phyloP scores from a whole-genome alignment of 169 alveolate genomes.

The Hepatocystis sp. region DNA sequence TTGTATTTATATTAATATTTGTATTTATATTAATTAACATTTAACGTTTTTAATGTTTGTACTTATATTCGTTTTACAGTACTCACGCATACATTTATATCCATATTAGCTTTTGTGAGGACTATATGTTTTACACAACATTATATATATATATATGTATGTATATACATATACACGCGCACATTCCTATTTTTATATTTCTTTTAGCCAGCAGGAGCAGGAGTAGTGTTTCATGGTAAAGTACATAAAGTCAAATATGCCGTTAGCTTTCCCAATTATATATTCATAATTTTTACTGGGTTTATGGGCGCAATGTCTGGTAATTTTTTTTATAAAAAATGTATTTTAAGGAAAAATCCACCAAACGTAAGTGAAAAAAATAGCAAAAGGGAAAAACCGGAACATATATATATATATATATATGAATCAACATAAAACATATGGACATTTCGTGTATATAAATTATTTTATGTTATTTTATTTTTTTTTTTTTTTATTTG shows the following conservation, averaged over 20 bases:
- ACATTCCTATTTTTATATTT: too few relatives aligned
- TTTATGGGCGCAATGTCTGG: conserved; percentile 87
- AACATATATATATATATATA: background rate
- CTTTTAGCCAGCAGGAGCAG: conserved; percentile 84
- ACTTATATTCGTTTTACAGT: too few relatives aligned
- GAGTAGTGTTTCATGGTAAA: conserved; percentile 84
- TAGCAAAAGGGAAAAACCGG: background rate
- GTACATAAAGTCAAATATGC: conserved; percentile 79
- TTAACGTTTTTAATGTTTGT: too few relatives aligned
- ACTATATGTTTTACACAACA: too few relatives aligned
- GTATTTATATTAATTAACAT: too few relatives aligned
- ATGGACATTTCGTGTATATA: too few relatives aligned
- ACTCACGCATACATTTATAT: too few relatives aligned
- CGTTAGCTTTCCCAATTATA: conserved; percentile 81
- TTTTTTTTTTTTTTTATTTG: too few relatives aligned
- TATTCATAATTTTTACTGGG: conserved; percentile 81
- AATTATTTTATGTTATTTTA: background rate
- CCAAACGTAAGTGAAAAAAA: conserved; percentile 80
- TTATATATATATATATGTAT: too few relatives aligned
- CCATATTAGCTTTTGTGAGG: too few relatives aligned
- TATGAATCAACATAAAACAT: background rate
- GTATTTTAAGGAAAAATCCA: conserved; percentile 81
- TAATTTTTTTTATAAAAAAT: conserved; percentile 80
- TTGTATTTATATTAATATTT: too few relatives aligned
- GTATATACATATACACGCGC: too few relatives aligned